Conservation (phyloP, 306 rosid genomes). For the Abrus precatorius region DNA sequence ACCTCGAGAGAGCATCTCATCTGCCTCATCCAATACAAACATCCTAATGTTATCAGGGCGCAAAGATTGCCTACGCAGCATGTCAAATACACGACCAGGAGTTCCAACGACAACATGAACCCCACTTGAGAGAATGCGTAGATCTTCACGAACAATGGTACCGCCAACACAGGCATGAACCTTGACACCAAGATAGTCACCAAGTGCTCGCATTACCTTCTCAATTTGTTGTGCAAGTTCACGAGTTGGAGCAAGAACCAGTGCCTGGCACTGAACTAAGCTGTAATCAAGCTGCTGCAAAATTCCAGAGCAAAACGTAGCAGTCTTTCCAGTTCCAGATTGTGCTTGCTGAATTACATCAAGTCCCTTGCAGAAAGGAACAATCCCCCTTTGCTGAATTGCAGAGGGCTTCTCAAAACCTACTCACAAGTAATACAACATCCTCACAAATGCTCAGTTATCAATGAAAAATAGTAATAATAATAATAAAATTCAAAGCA, state of each 20-base stretch:
- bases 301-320: constrained; percentile 82
- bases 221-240: constrained; percentile 88
- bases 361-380: constrained; percentile 78
- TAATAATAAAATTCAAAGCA: neutral
- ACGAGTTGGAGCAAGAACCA: constrained; percentile 86
- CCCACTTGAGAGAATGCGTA: constrained; percentile 24
- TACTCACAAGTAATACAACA: constrained; percentile 32
- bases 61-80: constrained; percentile 28
- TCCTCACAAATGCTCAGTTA: constrained; percentile 20
- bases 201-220: constrained; percentile 81
- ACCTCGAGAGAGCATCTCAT: constrained; percentile 86
- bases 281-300: constrained; percentile 81
- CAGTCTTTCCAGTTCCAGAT: constrained; percentile 85
- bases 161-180: constrained; percentile 66
- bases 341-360: constrained; percentile 57
- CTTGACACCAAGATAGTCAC: constrained; percentile 81
- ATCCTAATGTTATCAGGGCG: constrained; percentile 26
- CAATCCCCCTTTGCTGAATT: constrained; percentile 86
- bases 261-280: constrained; percentile 73
- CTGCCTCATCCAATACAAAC: constrained; percentile 57
- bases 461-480: neutral
- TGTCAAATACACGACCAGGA: constrained; percentile 35
- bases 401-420: constrained; percentile 92
- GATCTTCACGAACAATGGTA: constrained; percentile 35
- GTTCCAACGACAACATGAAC: constrained; percentile 33